These are phyloP conservation scores for Saccharomyces hybrid DNA, from an alignment of 1,139 yeast species.

Conservation along the genomic window DNA sequence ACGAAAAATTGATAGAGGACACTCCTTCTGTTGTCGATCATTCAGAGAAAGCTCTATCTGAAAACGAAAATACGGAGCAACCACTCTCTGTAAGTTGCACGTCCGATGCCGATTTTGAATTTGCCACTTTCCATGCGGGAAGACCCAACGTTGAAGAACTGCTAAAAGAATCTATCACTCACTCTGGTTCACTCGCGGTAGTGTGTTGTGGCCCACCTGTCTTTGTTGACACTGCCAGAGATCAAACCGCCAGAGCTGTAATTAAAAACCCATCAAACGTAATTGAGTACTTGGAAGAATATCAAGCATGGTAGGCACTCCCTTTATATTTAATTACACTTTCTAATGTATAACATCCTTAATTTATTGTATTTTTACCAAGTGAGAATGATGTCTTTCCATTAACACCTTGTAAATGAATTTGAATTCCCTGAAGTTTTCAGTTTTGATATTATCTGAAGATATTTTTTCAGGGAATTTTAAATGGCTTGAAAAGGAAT, in stretches of 20 bases:
- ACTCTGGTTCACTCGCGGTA: conserved; percentile 34
- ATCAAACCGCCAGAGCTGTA: conserved; percentile 27
- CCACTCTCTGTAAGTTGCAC: background rate
- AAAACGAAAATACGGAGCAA: background rate
- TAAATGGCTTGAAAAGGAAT: no score
- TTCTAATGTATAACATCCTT: background rate
- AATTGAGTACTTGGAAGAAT: conserved; percentile 24
- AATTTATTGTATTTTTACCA: background rate
- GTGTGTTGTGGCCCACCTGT: conserved; percentile 46
- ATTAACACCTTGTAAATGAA: no score
- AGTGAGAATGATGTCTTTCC: no score
- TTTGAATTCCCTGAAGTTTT: no score
- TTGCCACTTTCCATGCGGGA: conserved; percentile 32
- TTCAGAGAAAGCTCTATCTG: background rate
- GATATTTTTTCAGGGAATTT: no score
- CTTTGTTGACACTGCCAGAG: conserved; percentile 46
- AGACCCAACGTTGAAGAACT: conserved; percentile 41
- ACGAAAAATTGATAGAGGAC: background rate
- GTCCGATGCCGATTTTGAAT: background rate
- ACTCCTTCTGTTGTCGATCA: background rate
- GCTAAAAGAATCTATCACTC: conserved; percentile 22
- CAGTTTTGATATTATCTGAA: no score
- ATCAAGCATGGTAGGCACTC: conserved; percentile 20
- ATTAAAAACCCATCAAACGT: conserved; percentile 9
- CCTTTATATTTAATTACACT: background rate